Evolutionary conservation across 1,284 basidiomycete genomes (phyloP).

Genomic region (Pseudozyma tsukubaensis): DNA sequence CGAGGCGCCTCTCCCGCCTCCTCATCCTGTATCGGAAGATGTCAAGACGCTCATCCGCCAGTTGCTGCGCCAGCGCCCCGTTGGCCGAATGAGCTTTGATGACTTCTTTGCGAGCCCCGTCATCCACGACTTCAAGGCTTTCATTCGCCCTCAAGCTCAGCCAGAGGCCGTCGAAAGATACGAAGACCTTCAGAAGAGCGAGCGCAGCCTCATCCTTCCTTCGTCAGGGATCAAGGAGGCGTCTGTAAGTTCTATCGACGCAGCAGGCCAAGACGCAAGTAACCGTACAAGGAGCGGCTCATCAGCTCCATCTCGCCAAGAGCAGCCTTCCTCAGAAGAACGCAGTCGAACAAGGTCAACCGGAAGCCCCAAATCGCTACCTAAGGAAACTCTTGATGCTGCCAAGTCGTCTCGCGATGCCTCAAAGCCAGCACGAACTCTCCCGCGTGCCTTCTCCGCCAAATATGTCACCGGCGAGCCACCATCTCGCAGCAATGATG

Average conservation of each 20-base stretch:
- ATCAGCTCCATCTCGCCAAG: neutral
- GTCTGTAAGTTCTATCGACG: slow-evolving; percentile 12
- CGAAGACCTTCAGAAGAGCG: slow-evolving; percentile 40
- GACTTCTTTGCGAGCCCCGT: slow-evolving; percentile 80
- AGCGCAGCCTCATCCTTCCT: slow-evolving; percentile 39
- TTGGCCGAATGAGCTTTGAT: slow-evolving; percentile 87
- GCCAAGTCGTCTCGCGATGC: slow-evolving; percentile 8
- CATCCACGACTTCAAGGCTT: slow-evolving; percentile 47
- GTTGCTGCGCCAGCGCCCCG: slow-evolving; percentile 84
- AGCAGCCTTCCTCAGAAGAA: slow-evolving; percentile 2
- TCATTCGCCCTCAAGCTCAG: slow-evolving; percentile 42
- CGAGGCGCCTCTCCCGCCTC: slow-evolving; percentile 55
- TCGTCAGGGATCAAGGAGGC: slow-evolving; percentile 31
- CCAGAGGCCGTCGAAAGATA: slow-evolving; percentile 41
- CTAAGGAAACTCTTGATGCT: neutral
- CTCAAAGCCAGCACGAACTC: slow-evolving; percentile 8
- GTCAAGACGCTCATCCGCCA: slow-evolving; percentile 87
- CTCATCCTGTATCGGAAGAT: slow-evolving; percentile 77
- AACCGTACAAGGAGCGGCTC: neutral
- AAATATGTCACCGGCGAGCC: slow-evolving; percentile 50
- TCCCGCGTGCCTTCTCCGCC: slow-evolving; percentile 43
- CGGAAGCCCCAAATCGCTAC: neutral
- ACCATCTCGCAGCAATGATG: slow-evolving; percentile 16
- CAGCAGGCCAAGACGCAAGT: neutral
- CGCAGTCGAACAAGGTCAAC: slow-evolving; percentile 7